A percentile compares a stretch with the other conserved stretches of the same genome.
phyloP scores from a whole-genome alignment of 768 basidiomycete species.

The Suillus hirtellus region DNA sequence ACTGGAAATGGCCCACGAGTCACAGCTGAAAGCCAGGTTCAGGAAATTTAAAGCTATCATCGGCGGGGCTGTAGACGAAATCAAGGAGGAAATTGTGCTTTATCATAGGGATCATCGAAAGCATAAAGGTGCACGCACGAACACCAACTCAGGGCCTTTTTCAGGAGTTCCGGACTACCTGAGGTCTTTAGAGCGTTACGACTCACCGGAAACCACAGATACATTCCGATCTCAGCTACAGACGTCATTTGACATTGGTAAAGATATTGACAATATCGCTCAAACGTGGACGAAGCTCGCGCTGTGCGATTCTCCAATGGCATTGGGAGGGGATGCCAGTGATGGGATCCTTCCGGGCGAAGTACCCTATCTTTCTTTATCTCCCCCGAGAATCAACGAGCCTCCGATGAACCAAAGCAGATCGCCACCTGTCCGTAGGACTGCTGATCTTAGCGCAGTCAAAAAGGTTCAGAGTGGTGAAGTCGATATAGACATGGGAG shows the following conservation, averaged over 20 bases:
- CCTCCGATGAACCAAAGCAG: not conserved
- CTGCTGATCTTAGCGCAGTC: not conserved
- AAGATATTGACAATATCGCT: not conserved
- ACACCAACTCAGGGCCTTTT: not conserved
- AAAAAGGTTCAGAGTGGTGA: not conserved
- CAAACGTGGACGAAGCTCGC: constrained; percentile 1
- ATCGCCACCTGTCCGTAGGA: not conserved
- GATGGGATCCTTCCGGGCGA: not conserved
- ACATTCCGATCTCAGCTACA: not conserved
- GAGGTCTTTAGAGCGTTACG: not conserved
- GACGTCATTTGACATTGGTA: not conserved
- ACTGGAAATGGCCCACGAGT: not conserved
- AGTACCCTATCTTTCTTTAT: not conserved
- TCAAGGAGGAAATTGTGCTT: not conserved
- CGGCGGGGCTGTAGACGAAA: not conserved
- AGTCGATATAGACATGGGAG: not conserved
- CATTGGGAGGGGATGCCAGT: not conserved
- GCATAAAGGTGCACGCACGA: not conserved
- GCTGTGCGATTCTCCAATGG: constrained; percentile 7
- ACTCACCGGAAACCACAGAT: not conserved
- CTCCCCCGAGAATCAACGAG: not conserved
- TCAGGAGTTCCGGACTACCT: not conserved
- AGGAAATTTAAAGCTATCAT: not conserved
- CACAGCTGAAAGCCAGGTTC: not conserved
- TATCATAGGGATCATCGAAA: not conserved